Conservation (phyloP, 164 flowering plant species). For the Santalum album region DNA sequence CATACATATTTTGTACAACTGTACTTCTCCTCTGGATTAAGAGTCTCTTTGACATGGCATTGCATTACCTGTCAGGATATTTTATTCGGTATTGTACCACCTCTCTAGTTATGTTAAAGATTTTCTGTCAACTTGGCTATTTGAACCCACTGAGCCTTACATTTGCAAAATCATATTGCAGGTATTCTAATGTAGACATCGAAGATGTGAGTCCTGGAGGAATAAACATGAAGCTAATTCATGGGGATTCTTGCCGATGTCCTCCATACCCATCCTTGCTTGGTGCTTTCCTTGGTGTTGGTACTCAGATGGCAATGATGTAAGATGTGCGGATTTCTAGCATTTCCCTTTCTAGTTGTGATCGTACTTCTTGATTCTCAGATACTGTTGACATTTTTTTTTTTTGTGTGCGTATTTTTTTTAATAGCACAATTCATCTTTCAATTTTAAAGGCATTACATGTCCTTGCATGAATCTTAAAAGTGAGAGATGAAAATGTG, state of each 20-base stretch:
- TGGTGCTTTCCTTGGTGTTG: slow-evolving; percentile 9
- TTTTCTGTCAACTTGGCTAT: not conserved
- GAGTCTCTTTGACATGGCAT: not conserved
- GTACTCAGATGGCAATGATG: slow-evolving; percentile 1
- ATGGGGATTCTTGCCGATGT: not conserved
- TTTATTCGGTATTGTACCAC: not conserved
- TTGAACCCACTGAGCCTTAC: not conserved
- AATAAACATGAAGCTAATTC: not conserved
- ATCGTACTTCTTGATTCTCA: too few species aligned
- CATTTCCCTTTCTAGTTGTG: too few species aligned
- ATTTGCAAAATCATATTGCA: not conserved
- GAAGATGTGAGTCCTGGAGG: not conserved
- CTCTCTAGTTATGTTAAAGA: not conserved
- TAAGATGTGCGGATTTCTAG: too few species aligned
- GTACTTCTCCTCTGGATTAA: not conserved
- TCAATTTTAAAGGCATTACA: too few species aligned
- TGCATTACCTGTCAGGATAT: not conserved
- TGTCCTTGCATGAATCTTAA: too few species aligned
- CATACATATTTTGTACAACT: not conserved
- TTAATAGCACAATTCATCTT: too few species aligned
- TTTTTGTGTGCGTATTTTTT: too few species aligned
- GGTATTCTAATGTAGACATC: not conserved
- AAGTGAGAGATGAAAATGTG: too few species aligned
- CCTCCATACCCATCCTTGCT: slow-evolving; percentile 8
- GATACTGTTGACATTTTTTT: too few species aligned